phyloP scores from a whole-genome alignment of 2,329 filamentous ascomycete genomes.

The Alternaria metachromatica region DNA sequence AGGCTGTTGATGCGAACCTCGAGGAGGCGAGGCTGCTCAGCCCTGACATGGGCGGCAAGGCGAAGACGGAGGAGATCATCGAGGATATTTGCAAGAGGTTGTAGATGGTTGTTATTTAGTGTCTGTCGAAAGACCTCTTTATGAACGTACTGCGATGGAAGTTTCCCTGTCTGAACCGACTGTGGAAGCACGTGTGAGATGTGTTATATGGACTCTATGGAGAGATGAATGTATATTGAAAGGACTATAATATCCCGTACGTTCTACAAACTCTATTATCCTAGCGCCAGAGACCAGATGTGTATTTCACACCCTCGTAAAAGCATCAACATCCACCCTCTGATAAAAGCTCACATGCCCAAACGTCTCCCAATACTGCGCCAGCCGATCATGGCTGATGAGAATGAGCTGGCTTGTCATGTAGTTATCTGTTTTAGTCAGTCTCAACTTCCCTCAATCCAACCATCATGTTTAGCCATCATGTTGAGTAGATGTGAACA shows the following conservation, averaged over 20 bases:
- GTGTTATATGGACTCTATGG: too few species aligned
- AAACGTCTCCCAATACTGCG: conserved; percentile 77
- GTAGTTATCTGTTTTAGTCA: conserved; percentile 76
- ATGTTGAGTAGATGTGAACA: too few species aligned
- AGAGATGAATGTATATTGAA: too few species aligned
- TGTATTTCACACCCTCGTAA: conserved; percentile 24
- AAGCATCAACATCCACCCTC: conserved; percentile 54
- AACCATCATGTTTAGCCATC: too few species aligned
- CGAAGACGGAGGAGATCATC: conserved; percentile 84
- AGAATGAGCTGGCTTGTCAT: conserved; percentile 79
- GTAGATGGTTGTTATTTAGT: conserved; percentile 53
- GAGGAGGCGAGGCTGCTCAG: conserved; percentile 82
- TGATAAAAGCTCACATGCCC: conserved; percentile 58
- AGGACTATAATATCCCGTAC: too few species aligned
- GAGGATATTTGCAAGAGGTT: conserved; percentile 84
- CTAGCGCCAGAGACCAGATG: too few species aligned
- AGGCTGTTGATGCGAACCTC: conserved; percentile 88
- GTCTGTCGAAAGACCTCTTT: too few species aligned
- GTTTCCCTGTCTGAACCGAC: too few species aligned
- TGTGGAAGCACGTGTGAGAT: too few species aligned
- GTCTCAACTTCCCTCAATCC: too few species aligned
- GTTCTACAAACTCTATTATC: background rate
- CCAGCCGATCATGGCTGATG: conserved; percentile 76
- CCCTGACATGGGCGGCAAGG: conserved; percentile 88
- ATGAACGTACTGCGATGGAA: too few species aligned